Percentiles rank a stretch among this genome's conserved stretches.
Conservation (phyloP, 1,284 basidiomycete genomes). For the Puccinia triticina region DNA sequence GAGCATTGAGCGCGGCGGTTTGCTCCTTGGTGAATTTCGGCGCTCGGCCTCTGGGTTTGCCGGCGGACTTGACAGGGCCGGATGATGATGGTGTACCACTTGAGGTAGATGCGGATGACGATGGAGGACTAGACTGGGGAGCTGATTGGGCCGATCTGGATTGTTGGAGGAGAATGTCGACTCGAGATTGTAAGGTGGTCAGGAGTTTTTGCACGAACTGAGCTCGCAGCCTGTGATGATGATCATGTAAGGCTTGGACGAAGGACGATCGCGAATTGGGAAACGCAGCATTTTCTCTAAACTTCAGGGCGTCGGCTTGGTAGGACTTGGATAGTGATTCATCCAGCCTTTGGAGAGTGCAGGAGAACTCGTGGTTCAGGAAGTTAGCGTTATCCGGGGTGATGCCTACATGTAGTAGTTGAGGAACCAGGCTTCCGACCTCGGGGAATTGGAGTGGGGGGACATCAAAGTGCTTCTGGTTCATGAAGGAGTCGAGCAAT, state of each 20-base stretch:
- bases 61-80: not conserved
- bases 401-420: not conserved
- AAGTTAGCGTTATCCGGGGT: not conserved
- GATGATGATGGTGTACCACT: not conserved
- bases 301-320: not conserved
- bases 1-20: slow-evolving; percentile 10
- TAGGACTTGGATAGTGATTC: not conserved
- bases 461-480: not conserved
- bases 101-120: not conserved
- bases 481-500: not conserved
- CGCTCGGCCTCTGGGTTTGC: not conserved
- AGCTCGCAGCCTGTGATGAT: not conserved
- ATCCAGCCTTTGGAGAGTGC: not conserved
- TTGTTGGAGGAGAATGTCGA: not conserved
- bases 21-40: slow-evolving; percentile 30
- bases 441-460: not conserved
- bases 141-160: not conserved
- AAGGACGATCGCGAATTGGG: not conserved
- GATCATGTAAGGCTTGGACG: slow-evolving; percentile 16
- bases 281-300: not conserved
- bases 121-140: not conserved
- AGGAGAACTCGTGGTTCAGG: not conserved
- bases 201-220: not conserved
- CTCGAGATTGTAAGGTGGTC: not conserved
- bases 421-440: not conserved